phyloP scores from a whole-genome alignment of 2,329 filamentous ascomycete genomes.

The Raffaelea ambrosiae region DNA sequence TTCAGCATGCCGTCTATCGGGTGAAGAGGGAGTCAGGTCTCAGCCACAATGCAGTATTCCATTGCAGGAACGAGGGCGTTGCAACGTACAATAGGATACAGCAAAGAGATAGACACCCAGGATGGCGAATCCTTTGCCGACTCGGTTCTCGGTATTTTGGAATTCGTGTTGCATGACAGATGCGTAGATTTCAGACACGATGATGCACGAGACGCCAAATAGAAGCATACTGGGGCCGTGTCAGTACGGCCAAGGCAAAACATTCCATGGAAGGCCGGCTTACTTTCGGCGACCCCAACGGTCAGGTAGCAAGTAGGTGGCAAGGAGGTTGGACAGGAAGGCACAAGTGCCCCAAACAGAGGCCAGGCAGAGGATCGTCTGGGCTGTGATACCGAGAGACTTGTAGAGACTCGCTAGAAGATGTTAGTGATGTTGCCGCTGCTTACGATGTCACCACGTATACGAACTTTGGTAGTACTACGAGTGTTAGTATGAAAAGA shows the following conservation, averaged over 20 bases:
- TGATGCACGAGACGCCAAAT: conserved; percentile 39
- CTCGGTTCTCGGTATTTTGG: conserved; percentile 42
- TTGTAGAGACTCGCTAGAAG: conserved; percentile 41
- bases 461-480: too few species aligned
- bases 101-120: conserved; percentile 52
- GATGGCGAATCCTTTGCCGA: conserved; percentile 52
- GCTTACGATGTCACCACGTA: neutral
- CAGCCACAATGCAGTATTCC: too few species aligned
- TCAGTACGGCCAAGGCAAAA: neutral
- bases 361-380: conserved; percentile 43
- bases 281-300: conserved; percentile 44
- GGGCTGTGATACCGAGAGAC: conserved; percentile 39
- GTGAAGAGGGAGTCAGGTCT: neutral
- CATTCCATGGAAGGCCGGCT: conserved; percentile 1
- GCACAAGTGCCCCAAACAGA: conserved; percentile 46
- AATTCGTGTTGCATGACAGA: conserved; percentile 51
- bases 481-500: conserved; percentile 5
- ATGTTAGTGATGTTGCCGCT: neutral
- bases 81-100: conserved; percentile 39
- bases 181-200: conserved; percentile 49
- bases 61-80: too few species aligned
- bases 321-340: conserved; percentile 40
- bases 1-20: conserved; percentile 40
- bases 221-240: conserved; percentile 40
- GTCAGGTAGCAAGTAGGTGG: conserved; percentile 43